These are phyloP conservation scores for Pelargonium citronellum DNA, from an alignment of 441 rosid genomes.

Conservation along the genomic window DNA sequence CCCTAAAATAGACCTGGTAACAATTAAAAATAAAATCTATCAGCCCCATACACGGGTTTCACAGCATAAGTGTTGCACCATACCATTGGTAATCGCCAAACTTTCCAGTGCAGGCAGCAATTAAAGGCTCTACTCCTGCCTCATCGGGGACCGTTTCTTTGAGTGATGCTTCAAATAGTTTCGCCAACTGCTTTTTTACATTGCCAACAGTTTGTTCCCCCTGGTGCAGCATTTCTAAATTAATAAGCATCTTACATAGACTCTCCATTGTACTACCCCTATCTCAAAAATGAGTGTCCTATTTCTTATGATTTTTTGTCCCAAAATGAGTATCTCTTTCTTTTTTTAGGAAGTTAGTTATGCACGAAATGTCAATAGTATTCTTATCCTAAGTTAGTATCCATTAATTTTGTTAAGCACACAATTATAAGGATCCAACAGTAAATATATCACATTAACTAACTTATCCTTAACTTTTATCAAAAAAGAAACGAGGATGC, in stretches of 20 bases:
- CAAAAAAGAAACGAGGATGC: background rate
- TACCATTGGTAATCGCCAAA: slow-evolving; percentile 95
- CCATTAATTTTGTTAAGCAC: no score
- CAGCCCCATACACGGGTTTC: background rate
- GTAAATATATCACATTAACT: background rate
- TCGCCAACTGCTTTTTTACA: slow-evolving; percentile 47
- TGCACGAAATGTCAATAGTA: no score
- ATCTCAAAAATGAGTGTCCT: no score
- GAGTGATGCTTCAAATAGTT: slow-evolving; percentile 57
- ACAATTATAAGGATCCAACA: background rate
- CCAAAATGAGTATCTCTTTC: no score
- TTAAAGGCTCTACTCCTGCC: slow-evolving; percentile 51
- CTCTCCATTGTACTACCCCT: no score
- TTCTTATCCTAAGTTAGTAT: no score
- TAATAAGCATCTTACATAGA: background rate
- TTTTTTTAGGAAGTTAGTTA: no score
- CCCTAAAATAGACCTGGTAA: background rate
- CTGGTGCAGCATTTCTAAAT: slow-evolving; percentile 23
- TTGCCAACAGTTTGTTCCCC: slow-evolving; percentile 49
- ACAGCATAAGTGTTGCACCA: background rate
- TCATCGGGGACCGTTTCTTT: slow-evolving; percentile 48
- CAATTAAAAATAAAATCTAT: background rate
- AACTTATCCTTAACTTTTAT: background rate
- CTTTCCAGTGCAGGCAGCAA: slow-evolving; percentile 58
- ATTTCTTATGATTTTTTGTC: no score